Evolutionary conservation across 1,139 yeast species (phyloP), one percentile per base, ranked within the genome.

Genomic region (Diutina scorzettiae): DNA sequence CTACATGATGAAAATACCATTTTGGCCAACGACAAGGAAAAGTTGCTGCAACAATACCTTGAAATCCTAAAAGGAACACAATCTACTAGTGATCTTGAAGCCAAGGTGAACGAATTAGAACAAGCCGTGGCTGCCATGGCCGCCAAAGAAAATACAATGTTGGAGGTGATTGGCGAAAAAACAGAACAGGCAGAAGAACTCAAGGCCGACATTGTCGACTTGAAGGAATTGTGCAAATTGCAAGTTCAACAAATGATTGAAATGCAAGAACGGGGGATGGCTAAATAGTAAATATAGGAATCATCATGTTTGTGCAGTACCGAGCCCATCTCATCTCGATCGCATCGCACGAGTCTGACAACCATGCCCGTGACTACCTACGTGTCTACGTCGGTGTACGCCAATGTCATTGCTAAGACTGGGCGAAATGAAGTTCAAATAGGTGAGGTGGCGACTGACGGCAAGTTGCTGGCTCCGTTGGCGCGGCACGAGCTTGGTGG

Each of bases 171-270:
- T 17, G 96, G 96, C 4, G 96, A 89, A 53, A 87, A 89, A 56
- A 73, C 87, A 12, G 98, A 93, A 57, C 72, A 70, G 49, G 91
- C 85, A 5, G 84, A 80, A 44, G 98, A 91, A 59, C 66, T 93
- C 43, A 70, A 71, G 49, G 95, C 95, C 4, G 99, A 91, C 55
- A 91, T 93, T 14, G 71, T 69, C 5, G 99, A 91, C 58, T 66
- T 91, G 59, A 91, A 89, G 59, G 89, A 82, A 34, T 66, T 89
- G 64, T 75, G 87, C 56, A 72, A 76, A 47, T 72, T 74, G 47
- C 98, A 91, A 58, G 91, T 87, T 27, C 93, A 85, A 57, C 93
- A 87, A 52, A 69, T 89, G 73, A 23, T 30, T 3, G 34, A 39
- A 17, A 19, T 29, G 48, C 37, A 32, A 32, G 37, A 32, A 20